phyloP scores from a whole-genome alignment of 2,329 filamentous ascomycete genomes.

The Aspergillus eucalypticola region DNA sequence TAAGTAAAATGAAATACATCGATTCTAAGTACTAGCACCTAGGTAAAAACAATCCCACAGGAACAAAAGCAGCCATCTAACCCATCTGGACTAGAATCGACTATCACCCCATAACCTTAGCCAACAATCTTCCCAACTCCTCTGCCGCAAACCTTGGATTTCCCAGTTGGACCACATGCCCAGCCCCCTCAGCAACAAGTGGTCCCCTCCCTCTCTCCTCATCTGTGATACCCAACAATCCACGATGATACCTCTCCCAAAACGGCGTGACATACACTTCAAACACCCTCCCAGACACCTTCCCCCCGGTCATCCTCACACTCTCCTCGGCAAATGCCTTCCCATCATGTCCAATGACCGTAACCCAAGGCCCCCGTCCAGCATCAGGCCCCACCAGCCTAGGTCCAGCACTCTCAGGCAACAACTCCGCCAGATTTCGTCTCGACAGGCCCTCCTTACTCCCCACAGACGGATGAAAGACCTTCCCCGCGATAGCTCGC shows the following conservation, averaged over 20 bases:
- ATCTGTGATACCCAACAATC: slow-evolving; percentile 48
- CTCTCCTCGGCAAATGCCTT: slow-evolving; percentile 54
- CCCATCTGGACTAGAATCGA: background rate
- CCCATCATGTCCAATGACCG: slow-evolving; percentile 57
- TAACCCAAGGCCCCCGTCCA: slow-evolving; percentile 44
- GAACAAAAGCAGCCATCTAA: no score
- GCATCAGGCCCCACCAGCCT: slow-evolving; percentile 37
- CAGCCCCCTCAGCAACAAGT: slow-evolving; percentile 51
- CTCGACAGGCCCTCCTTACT: slow-evolving; percentile 55
- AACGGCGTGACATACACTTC: slow-evolving; percentile 55
- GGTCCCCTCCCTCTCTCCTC: slow-evolving; percentile 45
- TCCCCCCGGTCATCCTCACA: slow-evolving; percentile 22
- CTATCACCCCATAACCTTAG: slow-evolving; percentile 10
- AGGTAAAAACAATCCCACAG: background rate
- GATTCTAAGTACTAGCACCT: background rate
- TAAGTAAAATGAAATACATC: no score
- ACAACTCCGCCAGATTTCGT: slow-evolving; percentile 44
- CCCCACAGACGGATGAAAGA: slow-evolving; percentile 53
- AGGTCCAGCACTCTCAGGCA: slow-evolving; percentile 49
- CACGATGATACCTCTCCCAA: slow-evolving; percentile 58
- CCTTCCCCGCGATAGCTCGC: slow-evolving; percentile 33
- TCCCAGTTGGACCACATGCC: slow-evolving; percentile 59
- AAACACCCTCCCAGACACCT: slow-evolving; percentile 42
- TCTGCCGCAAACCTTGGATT: slow-evolving; percentile 50
- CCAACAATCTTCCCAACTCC: slow-evolving; percentile 25